Base-by-base conservation (phyloP, 2,329 filamentous ascomycete species). In the Shiraia bambusicola region DNA sequence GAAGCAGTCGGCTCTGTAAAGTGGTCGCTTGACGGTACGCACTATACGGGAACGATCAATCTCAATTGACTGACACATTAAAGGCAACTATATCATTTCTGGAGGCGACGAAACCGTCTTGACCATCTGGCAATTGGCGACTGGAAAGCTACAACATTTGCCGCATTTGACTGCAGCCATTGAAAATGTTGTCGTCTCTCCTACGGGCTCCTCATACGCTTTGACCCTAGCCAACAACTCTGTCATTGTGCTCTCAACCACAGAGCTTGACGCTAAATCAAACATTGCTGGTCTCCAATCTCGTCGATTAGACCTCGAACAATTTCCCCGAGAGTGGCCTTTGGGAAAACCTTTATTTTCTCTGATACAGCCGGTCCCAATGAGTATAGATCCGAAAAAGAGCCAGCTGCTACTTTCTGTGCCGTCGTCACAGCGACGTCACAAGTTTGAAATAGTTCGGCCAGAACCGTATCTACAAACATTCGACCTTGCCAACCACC, bases 121-220 rank as follows among this genome's bases (percentile, higher is more conserved):
- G 29, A 88, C 95, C 7, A 74, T 96, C 24, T 97, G 91, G 91
- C 93, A 98, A 69, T 76, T 96, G 42, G 88, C 94, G 54, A 96
- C 92, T 0, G 84, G 84, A 49, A 85, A 85, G 63, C 83, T 82
- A 59, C 86, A 93, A 61, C 88, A 85, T 61, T 74, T 98, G 19
- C 93, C 93, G n/a, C 90, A 97, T 77, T 77, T 98, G 42, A 86
- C 87, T 16, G 87, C 89, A 5, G 82, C 84, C 17, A 87, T 98
- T 26, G 86, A 93, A 64, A 89, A 87, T 56, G 80, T 98, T 30
- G 83, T 87, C 4, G 81, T 98, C 25, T 96, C 91, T 12, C 79
- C 85, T 0, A 76, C 75, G 13, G 92, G 93, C 5, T 81, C 88
- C 28, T 85, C 87, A 0, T 98, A 97, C 60, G 86, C 83, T 4